A percentile compares a stretch with the other conserved stretches of the same genome.
Conservation (phyloP, 257 asterid species). For the Solanum tacnaense region DNA sequence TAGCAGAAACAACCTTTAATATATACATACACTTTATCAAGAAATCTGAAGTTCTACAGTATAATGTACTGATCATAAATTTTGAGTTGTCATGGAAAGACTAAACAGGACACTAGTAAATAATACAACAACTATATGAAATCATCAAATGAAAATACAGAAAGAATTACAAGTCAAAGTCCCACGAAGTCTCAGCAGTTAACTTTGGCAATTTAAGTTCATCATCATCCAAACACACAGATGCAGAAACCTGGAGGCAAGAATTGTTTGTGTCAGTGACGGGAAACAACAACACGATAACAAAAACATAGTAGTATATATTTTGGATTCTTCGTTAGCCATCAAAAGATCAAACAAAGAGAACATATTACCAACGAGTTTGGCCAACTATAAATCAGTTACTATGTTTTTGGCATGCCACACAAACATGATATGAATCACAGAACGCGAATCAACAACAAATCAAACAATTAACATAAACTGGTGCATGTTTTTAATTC, state of each 20-base stretch:
- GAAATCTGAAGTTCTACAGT: too few species aligned
- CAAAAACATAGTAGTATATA: not conserved
- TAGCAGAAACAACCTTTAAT: too few species aligned
- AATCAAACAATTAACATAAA: not conserved
- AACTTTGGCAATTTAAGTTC: slow-evolving; percentile 47
- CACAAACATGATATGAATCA: not conserved
- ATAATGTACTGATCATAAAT: not conserved
- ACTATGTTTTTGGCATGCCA: too few species aligned
- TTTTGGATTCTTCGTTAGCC: not conserved
- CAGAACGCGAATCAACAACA: not conserved
- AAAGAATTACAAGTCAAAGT: slow-evolving; percentile 49
- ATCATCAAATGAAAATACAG: not conserved
- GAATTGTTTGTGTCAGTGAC: not conserved
- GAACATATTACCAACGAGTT: not conserved
- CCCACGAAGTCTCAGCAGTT: slow-evolving; percentile 76
- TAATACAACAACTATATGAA: not conserved
- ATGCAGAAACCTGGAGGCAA: slow-evolving; percentile 51
- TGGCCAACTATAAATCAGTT: not conserved
- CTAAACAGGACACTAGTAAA: not conserved
- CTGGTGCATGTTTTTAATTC: not conserved
- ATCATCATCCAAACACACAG: slow-evolving; percentile 49
- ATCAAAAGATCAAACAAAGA: not conserved
- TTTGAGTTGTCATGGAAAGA: not conserved
- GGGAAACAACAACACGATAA: not conserved
- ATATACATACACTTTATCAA: not conserved